Base-by-base conservation (phyloP, 306 rosid genomes). In the Albizia julibrissin region DNA sequence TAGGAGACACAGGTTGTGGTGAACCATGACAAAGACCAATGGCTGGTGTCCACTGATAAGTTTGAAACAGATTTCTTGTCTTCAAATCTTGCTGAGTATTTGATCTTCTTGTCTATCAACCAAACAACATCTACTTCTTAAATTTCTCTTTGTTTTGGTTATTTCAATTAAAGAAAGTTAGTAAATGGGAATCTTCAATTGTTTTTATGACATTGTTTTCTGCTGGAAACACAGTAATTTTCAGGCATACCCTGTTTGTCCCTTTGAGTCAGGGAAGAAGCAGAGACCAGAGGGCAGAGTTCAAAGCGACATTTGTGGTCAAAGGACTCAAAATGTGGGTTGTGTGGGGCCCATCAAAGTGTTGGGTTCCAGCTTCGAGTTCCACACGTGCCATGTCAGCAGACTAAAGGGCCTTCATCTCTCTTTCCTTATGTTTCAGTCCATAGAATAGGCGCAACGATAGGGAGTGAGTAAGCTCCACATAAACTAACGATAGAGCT, bases 321-420 rank as follows among this genome's bases (percentile, higher is more conserved):
- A 90, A 90, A 91, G 84, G 54, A 26, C 58, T 22, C 1, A 44
- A 24, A 43, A 81, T 22, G 40, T 46, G 44, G 18, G 16, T 6
- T 62, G 90, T 83, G 93, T 83, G 93, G 90, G 85, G 85, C 70
- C 90, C 8, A 7, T 34, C 75, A 86, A 78, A 86, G 84, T 87
- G 89, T 88, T 94, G 92, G 84, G 21, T 64, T 72, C 76, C 82
- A 89, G 84, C 65, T 21, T 91, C 77, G 87, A 88, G 37, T 72
- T 89, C 87, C 89, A 85, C 83, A 85, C 84, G 90, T 79, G 94
- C 90, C 98, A 88, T 92, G 91, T 86, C 47, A 81, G 66, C 83
- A 18, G 69, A 62, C 13, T 13, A 24, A 26, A 62, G 37, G 21
- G 21, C 37, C 39, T 61, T 24, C 26, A 59, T 50, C 5, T 21